These are phyloP conservation scores for Chlamydomonas sp. DNA, from an alignment of 139 green algal genomes.

Conservation along the genomic window DNA sequence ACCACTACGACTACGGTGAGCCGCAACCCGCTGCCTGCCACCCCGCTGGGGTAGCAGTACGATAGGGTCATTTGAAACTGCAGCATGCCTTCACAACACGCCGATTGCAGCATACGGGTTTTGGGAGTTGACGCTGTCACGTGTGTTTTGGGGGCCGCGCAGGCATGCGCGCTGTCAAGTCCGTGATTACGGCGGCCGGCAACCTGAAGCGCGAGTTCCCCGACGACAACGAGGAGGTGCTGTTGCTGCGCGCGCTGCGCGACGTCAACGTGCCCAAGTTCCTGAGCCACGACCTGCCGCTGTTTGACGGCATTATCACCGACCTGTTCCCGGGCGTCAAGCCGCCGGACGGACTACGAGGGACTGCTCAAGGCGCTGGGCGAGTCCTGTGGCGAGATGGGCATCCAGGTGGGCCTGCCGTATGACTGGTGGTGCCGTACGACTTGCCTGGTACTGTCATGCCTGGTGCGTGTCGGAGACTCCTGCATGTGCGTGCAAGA, in stretches of 20 bases:
- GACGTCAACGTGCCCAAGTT: slow-evolving; percentile 88
- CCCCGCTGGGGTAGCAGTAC: not conserved
- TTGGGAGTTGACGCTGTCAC: not conserved
- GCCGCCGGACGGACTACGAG: slow-evolving; percentile 60
- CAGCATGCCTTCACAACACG: not conserved
- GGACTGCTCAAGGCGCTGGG: slow-evolving; percentile 58
- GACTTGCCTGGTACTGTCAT: too few species aligned
- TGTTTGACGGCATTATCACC: slow-evolving; percentile 82
- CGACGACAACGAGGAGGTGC: slow-evolving; percentile 73
- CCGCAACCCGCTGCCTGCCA: not conserved
- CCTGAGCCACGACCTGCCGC: slow-evolving; percentile 76
- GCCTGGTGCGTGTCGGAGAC: too few species aligned
- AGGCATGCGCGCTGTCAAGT: slow-evolving; percentile 87
- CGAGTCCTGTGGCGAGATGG: slow-evolving; percentile 57
- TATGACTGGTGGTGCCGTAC: not conserved
- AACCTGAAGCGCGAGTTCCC: slow-evolving; percentile 86
- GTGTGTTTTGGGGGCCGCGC: not conserved
- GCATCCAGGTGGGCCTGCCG: slow-evolving; percentile 34
- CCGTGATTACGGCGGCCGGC: slow-evolving; percentile 81
- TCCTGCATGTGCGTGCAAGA: too few species aligned
- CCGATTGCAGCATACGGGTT: not conserved
- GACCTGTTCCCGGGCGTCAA: slow-evolving; percentile 78
- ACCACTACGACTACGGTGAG: slow-evolving; percentile 85
- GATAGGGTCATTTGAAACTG: not conserved
- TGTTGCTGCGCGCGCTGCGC: slow-evolving; percentile 74